A percentile compares a stretch with the other conserved stretches of the same genome.
Evolutionary conservation across 1,139 yeast genomes (phyloP).

Genomic region (Kodamaea derodonti): DNA sequence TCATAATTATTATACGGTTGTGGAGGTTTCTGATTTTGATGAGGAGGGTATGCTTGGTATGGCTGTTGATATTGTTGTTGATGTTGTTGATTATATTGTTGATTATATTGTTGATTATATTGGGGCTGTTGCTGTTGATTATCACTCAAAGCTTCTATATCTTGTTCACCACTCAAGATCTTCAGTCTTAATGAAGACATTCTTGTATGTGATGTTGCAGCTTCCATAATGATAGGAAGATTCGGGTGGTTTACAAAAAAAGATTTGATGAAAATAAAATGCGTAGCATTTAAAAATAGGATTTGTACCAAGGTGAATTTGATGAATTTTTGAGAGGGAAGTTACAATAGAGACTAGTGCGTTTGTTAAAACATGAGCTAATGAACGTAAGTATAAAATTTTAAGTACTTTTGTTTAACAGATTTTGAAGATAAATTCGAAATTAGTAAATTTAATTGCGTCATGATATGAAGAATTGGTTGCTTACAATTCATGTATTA

Average conservation of each 20-base stretch:
- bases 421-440: too few species aligned
- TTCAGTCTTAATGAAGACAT: conserved; percentile 27
- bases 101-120: conserved; percentile 8
- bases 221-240: conserved; percentile 12
- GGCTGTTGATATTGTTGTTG: not conserved
- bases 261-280: not conserved
- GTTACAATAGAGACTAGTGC: too few species aligned
- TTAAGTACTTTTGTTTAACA: too few species aligned
- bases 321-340: too few species aligned
- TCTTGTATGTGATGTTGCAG: conserved; percentile 15
- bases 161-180: conserved; percentile 29
- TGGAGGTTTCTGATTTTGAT: not conserved
- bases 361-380: too few species aligned
- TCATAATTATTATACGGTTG: conserved; percentile 17
- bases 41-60: conserved; percentile 2
- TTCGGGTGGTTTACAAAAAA: not conserved
- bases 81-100: conserved; percentile 5
- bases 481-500: too few species aligned
- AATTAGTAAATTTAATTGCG: too few species aligned
- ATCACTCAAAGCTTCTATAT: conserved; percentile 21
- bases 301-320: too few species aligned
- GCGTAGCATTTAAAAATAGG: too few species aligned
- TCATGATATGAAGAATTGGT: too few species aligned
- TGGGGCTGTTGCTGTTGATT: conserved; percentile 9
- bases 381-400: too few species aligned